Base-by-base conservation (phyloP, 768 basidiomycete species). In the Leccinum boreale region DNA sequence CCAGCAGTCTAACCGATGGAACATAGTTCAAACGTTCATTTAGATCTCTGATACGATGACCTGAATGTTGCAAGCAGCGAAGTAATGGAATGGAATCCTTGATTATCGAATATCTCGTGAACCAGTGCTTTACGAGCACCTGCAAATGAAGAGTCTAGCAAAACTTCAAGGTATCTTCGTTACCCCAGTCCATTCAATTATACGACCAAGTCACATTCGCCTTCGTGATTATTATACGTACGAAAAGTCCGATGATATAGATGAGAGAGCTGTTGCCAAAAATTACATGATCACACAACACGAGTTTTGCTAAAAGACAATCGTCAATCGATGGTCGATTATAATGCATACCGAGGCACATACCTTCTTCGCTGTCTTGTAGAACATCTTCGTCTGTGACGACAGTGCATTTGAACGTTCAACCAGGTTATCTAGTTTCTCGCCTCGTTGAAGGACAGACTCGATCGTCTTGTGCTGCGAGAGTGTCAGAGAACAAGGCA, bases 291-390 rank as follows among this genome's bases (percentile, higher is more conserved):
- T 77, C 60, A 91, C 79, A 70, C 94, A 97, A 76, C 95, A 98
- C 24, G 90, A 90, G 75, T 97, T 97, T 92, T 96, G 93, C 92
- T 94, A 70, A 35, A 56, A n/a, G 17, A 47, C 45, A 4, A 42
- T 39, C 15, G 57, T 68, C 55, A 66, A 60, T 48, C 42, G 26
- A 7, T 36, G 36, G 23, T 19, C 58, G 23, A 54, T 24, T 17
- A 58, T 50, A 29, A 53, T 28, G 14, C 5, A 47, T 14, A 24
- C 10, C 19, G 19, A 51, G 19, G 11, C 3, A 67, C 81, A 52
- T 55, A 94, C 95, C 89, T 95, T 96, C 89, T 98, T 98, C 2
- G 96, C 94, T 8, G 95, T 97, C 88, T 98, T 97, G 80, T 98
- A 98, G 72, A 99, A 99, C 89, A 92, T 90, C 85, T 98, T 98